Evolutionary conservation across 176 grass and related monocot genomes (phyloP).

Genomic region (Rhynchospora tenuis): DNA sequence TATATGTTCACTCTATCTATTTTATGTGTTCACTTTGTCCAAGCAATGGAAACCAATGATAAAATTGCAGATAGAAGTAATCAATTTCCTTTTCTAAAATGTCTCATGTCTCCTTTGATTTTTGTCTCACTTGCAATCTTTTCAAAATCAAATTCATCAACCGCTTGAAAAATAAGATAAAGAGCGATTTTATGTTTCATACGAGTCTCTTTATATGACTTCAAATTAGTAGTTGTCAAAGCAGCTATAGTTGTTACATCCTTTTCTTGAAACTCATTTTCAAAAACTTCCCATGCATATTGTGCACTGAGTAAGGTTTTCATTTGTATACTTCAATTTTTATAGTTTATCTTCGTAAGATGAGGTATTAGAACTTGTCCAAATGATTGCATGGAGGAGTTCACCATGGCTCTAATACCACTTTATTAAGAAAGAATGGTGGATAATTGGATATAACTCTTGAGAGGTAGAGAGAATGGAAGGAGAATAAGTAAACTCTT

Average conservation of each 20-base stretch:
- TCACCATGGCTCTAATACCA: too few relatives aligned
- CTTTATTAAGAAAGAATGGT: too few relatives aligned
- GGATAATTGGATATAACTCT: too few relatives aligned
- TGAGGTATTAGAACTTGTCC: not conserved
- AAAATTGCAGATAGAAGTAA: too few relatives aligned
- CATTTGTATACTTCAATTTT: too few relatives aligned
- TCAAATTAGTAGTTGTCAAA: not conserved
- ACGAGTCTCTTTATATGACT: not conserved
- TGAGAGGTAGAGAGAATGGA: too few relatives aligned
- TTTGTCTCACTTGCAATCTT: not conserved
- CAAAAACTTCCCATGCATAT: conserved; percentile 10
- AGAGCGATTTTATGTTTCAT: not conserved
- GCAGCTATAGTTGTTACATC: not conserved
- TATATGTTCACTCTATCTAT: too few relatives aligned
- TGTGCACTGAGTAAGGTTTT: not conserved
- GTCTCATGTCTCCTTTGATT: not conserved
- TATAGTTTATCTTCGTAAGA: too few relatives aligned
- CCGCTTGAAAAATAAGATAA: not conserved
- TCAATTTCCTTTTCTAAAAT: not conserved
- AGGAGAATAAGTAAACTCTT: too few relatives aligned
- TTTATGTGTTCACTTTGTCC: too few relatives aligned
- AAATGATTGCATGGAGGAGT: too few relatives aligned
- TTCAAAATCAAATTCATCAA: conserved; percentile 4
- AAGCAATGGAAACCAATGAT: too few relatives aligned
- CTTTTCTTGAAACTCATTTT: not conserved